Base-by-base conservation (phyloP, 169 alveolate genomes). In the Plasmodium relictum region DNA sequence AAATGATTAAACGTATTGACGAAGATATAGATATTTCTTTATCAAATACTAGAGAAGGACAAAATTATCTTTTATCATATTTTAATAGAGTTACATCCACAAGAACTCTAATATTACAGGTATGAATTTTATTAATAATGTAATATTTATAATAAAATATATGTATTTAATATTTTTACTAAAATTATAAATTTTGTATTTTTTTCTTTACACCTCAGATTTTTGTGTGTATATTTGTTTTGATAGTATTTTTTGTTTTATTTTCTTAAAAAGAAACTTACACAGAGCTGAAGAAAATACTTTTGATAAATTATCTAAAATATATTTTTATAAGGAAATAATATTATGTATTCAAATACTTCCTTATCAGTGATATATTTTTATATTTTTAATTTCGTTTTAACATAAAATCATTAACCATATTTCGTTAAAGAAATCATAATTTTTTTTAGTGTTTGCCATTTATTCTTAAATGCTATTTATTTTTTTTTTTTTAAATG, bases 1-100 rank as follows among this genome's bases (percentile, higher is more conserved):
- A 92, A 52, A 94, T 94, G 96, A 94, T 94, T 24, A 88, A 90
- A 73, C 89, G 96, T 61, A 94, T 94, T 39, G 96, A 94, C 56
- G 93, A 88, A 22, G 96, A 94, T 73, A 89, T 94, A 16, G 96
- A 89, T 37, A 63, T 68, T 26, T 94, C 96, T 5, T 80, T 94
- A 24, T 58, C 50, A 39, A 94, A 94, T 65, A 91, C 93, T 9
- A 88, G 62, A 69, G 80, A 93, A 72, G 96, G 96, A 52, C 65
- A 31, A 62, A 26, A 65, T 58, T 66, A 58, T 16, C 88, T 86
- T 44, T 62, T 74, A 24, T 48, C 78, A 4, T 63, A 70, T 63
- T 88, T 72, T 6, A 85, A 74, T 22, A 63, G 70, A 10, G 9
- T 58, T 9, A 41, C 92, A 6, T 63, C 76, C 7, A 76, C 88